phyloP scores from a whole-genome alignment of 2,329 filamentous ascomycete species.

The Calycina herbarum region DNA sequence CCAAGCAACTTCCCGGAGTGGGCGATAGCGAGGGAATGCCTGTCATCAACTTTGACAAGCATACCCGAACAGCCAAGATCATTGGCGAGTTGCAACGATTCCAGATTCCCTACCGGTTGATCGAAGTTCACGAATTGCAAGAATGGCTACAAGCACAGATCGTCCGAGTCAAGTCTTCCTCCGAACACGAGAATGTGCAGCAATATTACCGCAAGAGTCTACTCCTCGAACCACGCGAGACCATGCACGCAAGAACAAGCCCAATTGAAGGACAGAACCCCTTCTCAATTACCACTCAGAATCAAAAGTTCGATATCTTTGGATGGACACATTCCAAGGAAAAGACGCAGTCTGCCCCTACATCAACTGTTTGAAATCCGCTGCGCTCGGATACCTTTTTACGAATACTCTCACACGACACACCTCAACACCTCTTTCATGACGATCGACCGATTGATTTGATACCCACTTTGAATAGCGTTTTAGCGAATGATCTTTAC shows the following conservation, averaged over 20 bases:
- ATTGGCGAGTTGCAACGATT: slow-evolving; percentile 95
- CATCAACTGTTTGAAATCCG: slow-evolving; percentile 22
- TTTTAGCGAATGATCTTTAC: slow-evolving; percentile 38
- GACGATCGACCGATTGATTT: slow-evolving; percentile 34
- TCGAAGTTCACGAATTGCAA: slow-evolving; percentile 83
- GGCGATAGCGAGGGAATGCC: slow-evolving; percentile 63
- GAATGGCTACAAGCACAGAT: slow-evolving; percentile 89
- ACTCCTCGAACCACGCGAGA: slow-evolving; percentile 60
- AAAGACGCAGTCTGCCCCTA: slow-evolving; percentile 18
- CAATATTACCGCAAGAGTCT: slow-evolving; percentile 68
- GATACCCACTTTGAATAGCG: slow-evolving; percentile 41
- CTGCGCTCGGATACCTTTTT: slow-evolving; percentile 12
- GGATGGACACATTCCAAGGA: slow-evolving; percentile 46
- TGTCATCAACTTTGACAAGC: slow-evolving; percentile 98
- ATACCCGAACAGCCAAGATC: slow-evolving; percentile 90
- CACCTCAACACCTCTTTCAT: slow-evolving; percentile 15
- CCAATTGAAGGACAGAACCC: slow-evolving; percentile 31
- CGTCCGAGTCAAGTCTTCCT: slow-evolving; percentile 58
- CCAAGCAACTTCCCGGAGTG: slow-evolving; percentile 68
- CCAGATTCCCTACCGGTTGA: slow-evolving; percentile 86
- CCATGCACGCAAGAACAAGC: slow-evolving; percentile 29
- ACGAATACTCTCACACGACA: slow-evolving; percentile 18
- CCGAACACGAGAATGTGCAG: slow-evolving; percentile 61
- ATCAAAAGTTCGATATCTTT: slow-evolving; percentile 53
- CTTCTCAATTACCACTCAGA: slow-evolving; percentile 35